Conservation (phyloP, 345 rosid genomes). For the Clausena lansium region DNA sequence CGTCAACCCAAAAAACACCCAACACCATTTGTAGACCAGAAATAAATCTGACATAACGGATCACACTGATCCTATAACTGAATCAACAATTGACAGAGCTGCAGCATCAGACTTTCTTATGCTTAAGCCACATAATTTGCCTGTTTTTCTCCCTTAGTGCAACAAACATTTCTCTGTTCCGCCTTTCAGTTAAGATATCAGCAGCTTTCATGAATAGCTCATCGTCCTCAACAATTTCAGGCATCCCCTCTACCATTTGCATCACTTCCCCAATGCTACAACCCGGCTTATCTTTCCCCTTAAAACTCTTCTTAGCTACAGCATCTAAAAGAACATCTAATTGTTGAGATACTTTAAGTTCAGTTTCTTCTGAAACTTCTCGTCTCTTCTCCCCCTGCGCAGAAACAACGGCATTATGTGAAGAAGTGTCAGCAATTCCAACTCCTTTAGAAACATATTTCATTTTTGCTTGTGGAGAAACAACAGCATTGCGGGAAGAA, state of each 20-base stretch:
- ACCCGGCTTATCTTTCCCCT: conserved; percentile 4
- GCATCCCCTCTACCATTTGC: background rate
- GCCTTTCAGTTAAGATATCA: conserved; percentile 8
- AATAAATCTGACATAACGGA: background rate
- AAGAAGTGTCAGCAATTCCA: background rate
- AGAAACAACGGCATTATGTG: background rate
- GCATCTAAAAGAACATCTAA: background rate
- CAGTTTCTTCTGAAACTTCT: background rate
- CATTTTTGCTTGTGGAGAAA: background rate
- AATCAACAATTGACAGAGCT: background rate
- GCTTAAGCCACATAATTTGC: conserved; percentile 10
- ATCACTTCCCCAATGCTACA: conserved; percentile 11
- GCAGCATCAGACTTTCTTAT: background rate
- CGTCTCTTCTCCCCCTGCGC: background rate
- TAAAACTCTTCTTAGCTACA: background rate
- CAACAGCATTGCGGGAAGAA: background rate
- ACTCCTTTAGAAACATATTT: background rate
- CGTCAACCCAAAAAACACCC: background rate
- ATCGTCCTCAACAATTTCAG: background rate
- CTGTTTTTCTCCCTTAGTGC: background rate
- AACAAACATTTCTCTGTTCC: conserved; percentile 5
- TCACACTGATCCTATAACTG: background rate
- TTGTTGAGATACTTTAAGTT: background rate
- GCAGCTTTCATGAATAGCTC: conserved; percentile 2
- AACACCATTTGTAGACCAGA: background rate